phyloP scores from a whole-genome alignment of 129 eudicot species.

The Mikania micrantha region DNA sequence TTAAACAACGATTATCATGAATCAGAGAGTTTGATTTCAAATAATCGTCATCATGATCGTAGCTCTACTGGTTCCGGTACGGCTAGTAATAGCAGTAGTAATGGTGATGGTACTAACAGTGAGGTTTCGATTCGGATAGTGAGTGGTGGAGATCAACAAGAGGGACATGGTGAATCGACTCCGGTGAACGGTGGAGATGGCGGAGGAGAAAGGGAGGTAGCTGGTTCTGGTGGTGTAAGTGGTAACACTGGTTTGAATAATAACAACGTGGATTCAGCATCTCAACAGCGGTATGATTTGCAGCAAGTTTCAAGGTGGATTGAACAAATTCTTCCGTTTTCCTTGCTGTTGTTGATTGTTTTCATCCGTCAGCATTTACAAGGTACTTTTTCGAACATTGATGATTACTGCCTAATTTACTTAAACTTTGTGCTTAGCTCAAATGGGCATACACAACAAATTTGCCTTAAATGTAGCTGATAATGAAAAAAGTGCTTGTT shows the following conservation, averaged over 20 bases:
- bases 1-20: constrained; percentile 29
- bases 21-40: constrained; percentile 28
- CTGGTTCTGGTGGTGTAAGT: constrained; percentile 17
- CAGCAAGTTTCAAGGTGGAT: constrained; percentile 58
- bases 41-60: constrained; percentile 1
- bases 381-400: constrained; percentile 34
- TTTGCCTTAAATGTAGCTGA: background rate
- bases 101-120: constrained; percentile 24
- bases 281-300: constrained; percentile 54
- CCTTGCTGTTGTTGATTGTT: constrained; percentile 58
- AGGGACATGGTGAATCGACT: constrained; percentile 16
- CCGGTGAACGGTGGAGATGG: constrained; percentile 12
- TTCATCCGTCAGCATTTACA: constrained; percentile 74
- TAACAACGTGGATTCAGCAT: constrained; percentile 29
- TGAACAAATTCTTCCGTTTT: constrained; percentile 76
- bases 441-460: background rate
- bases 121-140: constrained; percentile 74
- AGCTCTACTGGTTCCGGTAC: constrained; percentile 15
- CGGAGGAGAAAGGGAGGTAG: constrained; percentile 26
- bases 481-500: background rate
- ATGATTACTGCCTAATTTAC: background rate
- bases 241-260: constrained; percentile 2
- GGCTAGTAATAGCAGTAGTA: constrained; percentile 7
- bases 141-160: constrained; percentile 39
- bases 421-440: background rate